These are phyloP conservation scores for Kluyveromyces marxianus DNA, from an alignment of 1,139 yeast species.

Conservation along the genomic window DNA sequence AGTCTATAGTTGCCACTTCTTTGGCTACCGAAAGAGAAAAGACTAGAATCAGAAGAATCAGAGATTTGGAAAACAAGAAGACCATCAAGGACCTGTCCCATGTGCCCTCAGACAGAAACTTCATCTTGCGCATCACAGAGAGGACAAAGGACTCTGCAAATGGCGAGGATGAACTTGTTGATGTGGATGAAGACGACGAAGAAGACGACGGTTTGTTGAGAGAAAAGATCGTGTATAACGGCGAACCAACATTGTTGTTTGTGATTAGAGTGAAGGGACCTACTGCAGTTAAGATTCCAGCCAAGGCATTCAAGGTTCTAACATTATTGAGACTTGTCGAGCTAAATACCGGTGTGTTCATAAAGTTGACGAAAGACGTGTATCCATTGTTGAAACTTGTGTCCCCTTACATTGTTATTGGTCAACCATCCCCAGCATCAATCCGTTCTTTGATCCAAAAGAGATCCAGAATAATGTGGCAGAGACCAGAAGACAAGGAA, in stretches of 20 bases:
- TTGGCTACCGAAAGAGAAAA: slow-evolving; percentile 58
- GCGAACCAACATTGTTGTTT: slow-evolving; percentile 48
- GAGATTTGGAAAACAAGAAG: slow-evolving; percentile 38
- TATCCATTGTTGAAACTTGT: slow-evolving; percentile 56
- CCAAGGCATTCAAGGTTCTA: slow-evolving; percentile 54
- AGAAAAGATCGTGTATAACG: slow-evolving; percentile 31
- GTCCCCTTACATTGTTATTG: slow-evolving; percentile 66
- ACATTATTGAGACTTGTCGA: slow-evolving; percentile 50
- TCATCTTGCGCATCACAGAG: slow-evolving; percentile 25
- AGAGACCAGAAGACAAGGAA: slow-evolving; percentile 31
- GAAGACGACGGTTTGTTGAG: slow-evolving; percentile 32
- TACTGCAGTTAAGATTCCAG: slow-evolving; percentile 57
- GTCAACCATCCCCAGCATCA: slow-evolving; percentile 62
- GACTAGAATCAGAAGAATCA: slow-evolving; percentile 57
- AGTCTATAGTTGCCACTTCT: slow-evolving; percentile 58
- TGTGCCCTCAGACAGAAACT: slow-evolving; percentile 24
- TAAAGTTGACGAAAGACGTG: slow-evolving; percentile 50
- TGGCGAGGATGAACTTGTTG: slow-evolving; percentile 10
- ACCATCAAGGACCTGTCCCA: slow-evolving; percentile 19
- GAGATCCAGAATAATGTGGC: slow-evolving; percentile 52
- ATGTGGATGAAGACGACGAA: slow-evolving; percentile 15
- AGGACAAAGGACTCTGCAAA: slow-evolving; percentile 11
- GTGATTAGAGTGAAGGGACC: slow-evolving; percentile 59
- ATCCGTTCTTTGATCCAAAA: slow-evolving; percentile 68
- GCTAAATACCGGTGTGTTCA: slow-evolving; percentile 62